Evolutionary conservation across 2,329 filamentous ascomycete genomes (phyloP).

Genomic region (Verticillium longisporum): DNA sequence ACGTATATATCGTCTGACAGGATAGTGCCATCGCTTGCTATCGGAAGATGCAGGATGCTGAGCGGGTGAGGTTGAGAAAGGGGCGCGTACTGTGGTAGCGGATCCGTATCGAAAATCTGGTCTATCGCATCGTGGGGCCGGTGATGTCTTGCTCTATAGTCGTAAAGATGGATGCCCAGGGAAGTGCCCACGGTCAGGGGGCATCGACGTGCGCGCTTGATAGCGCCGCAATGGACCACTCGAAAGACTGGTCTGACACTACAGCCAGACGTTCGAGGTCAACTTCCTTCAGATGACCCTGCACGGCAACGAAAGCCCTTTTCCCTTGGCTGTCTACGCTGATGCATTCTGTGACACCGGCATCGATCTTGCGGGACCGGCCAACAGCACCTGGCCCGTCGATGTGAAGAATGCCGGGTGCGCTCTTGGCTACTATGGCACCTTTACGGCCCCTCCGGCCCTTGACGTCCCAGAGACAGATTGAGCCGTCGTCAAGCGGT

Average conservation of each 20-base stretch:
- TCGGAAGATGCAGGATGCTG: conserved; percentile 71
- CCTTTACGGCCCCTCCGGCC: conserved; percentile 49
- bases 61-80: conserved; percentile 76
- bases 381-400: conserved; percentile 37
- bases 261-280: conserved; percentile 69
- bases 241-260: conserved; percentile 63
- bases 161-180: conserved; percentile 74
- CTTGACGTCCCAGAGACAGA: conserved; percentile 79
- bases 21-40: conserved; percentile 40
- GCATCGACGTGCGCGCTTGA: conserved; percentile 60
- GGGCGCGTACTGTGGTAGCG: conserved; percentile 56
- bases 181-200: conserved; percentile 79
- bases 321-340: conserved; percentile 64
- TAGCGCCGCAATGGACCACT: conserved; percentile 76
- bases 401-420: conserved; percentile 59
- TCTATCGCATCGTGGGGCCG: conserved; percentile 19
- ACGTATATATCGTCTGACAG: conserved; percentile 79
- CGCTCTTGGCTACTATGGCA: conserved; percentile 58
- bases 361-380: conserved; percentile 60
- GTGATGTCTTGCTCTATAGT: conserved; percentile 49
- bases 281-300: conserved; percentile 71
- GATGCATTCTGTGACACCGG: conserved; percentile 72
- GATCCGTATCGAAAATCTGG: conserved; percentile 40
- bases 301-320: conserved; percentile 73
- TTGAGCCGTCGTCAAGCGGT: conserved; percentile 77